A percentile compares a stretch with the other conserved stretches of the same genome.
Evolutionary conservation across 306 rosid genomes (phyloP).

Genomic region (Canavalia gladiata): DNA sequence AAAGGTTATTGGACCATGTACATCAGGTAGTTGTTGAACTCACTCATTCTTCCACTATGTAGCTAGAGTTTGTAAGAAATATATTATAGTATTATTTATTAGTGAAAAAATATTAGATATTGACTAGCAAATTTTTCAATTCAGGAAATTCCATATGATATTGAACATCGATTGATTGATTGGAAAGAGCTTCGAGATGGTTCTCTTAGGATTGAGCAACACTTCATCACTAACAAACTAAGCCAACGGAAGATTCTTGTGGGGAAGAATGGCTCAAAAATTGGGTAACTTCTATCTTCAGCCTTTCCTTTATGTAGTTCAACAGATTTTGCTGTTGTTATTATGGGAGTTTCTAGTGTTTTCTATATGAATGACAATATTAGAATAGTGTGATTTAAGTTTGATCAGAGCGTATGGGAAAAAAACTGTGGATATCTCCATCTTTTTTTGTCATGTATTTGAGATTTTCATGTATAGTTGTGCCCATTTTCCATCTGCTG

Average conservation of each 20-base stretch:
- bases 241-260: slow-evolving; percentile 96
- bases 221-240: slow-evolving; percentile 73
- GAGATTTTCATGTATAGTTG: slow-evolving; percentile 9
- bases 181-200: slow-evolving; percentile 97
- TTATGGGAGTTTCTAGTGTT: neutral
- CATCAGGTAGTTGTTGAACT: slow-evolving; percentile 76
- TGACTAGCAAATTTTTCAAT: slow-evolving; percentile 38
- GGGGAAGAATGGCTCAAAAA: slow-evolving; percentile 93
- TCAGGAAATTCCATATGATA: slow-evolving; percentile 92
- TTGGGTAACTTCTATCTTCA: slow-evolving; percentile 69
- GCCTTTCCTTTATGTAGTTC: slow-evolving; percentile 9
- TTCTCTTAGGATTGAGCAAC: slow-evolving; percentile 94
- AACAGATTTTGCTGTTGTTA: neutral
- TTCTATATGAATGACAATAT: neutral
- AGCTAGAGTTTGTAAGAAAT: slow-evolving; percentile 4
- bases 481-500: neutral
- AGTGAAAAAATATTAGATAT: slow-evolving; percentile 39
- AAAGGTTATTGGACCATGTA: slow-evolving; percentile 89
- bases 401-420: slow-evolving; percentile 11
- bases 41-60: neutral
- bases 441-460: neutral
- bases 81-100: slow-evolving; percentile 16
- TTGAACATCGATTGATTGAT: slow-evolving; percentile 84
- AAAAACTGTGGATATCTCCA: neutral
- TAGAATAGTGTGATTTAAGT: slow-evolving; percentile 34